Percentiles rank a stretch among this genome's conserved stretches.
Evolutionary conservation across 2,329 filamentous ascomycete species (phyloP).

Genomic region (Drechslerella coelobrocha): DNA sequence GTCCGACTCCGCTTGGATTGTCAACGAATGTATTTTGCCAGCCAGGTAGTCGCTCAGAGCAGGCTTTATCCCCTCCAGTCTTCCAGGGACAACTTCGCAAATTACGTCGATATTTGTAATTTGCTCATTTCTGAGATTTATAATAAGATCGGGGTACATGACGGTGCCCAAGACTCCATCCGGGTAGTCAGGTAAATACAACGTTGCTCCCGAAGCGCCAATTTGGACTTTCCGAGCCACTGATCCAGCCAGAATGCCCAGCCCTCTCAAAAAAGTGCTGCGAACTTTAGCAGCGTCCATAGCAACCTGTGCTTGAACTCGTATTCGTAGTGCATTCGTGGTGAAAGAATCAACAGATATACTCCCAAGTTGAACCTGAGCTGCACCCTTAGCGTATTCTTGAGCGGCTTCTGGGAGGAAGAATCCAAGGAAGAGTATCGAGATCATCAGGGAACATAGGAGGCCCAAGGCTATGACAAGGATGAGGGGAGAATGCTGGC

Average conservation of each 20-base stretch:
- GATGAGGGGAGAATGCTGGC: constrained; percentile 8
- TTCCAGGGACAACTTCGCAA: constrained; percentile 75
- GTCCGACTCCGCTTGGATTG: constrained; percentile 74
- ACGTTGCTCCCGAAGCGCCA: constrained; percentile 72
- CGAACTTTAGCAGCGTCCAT: constrained; percentile 79
- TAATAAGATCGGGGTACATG: constrained; percentile 73
- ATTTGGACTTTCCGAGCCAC: constrained; percentile 77
- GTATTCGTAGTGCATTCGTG: constrained; percentile 74
- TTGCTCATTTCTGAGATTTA: constrained; percentile 79
- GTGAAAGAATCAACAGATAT: constrained; percentile 88
- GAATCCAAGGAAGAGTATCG: constrained; percentile 79
- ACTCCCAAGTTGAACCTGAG: constrained; percentile 80
- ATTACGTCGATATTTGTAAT: constrained; percentile 80
- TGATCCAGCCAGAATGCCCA: constrained; percentile 81
- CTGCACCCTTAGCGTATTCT: constrained; percentile 83
- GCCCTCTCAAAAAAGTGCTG: constrained; percentile 72
- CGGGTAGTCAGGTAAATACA: constrained; percentile 83
- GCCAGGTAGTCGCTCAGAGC: constrained; percentile 89
- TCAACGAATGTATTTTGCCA: constrained; percentile 74
- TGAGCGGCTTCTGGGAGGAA: constrained; percentile 80
- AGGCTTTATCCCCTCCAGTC: constrained; percentile 75
- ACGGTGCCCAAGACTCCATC: constrained; percentile 79
- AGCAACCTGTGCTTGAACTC: constrained; percentile 80
- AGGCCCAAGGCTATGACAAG: constrained; percentile 71
- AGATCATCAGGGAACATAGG: constrained; percentile 68